Evolutionary conservation across 352 stramenopile species (phyloP).

Genomic region (Pythium phragmitis): DNA sequence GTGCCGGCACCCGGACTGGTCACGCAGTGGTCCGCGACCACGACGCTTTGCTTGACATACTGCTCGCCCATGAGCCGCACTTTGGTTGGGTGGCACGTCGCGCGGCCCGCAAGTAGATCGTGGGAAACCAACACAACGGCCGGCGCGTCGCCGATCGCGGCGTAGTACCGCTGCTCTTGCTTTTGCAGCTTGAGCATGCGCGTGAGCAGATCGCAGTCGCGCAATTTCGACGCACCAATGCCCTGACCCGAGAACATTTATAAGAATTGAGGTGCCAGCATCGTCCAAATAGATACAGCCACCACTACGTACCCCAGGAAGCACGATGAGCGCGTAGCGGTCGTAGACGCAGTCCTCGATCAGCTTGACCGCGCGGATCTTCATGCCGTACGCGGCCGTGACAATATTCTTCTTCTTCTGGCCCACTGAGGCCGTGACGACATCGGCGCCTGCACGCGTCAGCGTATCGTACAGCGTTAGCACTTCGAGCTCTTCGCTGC

Average conservation of each 20-base stretch:
- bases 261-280: not conserved
- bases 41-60: constrained; percentile 53
- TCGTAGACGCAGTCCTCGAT: constrained; percentile 70
- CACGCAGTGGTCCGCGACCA: constrained; percentile 55
- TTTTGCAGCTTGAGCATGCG: constrained; percentile 68
- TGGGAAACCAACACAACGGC: constrained; percentile 45
- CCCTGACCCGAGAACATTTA: constrained; percentile 30
- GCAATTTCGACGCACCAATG: constrained; percentile 37
- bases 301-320: constrained; percentile 51
- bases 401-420: constrained; percentile 61
- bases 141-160: constrained; percentile 48
- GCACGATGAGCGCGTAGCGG: constrained; percentile 64
- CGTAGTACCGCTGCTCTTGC: constrained; percentile 47
- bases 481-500: constrained; percentile 67
- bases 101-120: constrained; percentile 41
- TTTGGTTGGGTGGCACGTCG: constrained; percentile 48
- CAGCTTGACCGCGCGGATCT: constrained; percentile 55
- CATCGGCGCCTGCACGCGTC: constrained; percentile 52
- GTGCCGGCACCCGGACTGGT: constrained; percentile 59
- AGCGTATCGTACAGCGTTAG: constrained; percentile 66
- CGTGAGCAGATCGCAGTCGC: constrained; percentile 55
- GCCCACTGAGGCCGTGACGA: constrained; percentile 53
- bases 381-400: constrained; percentile 57
- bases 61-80: constrained; percentile 42
- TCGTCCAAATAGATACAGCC: not conserved